These are phyloP conservation scores for Chloropicon primus DNA, from an alignment of 139 green algal species.

Conservation along the genomic window DNA sequence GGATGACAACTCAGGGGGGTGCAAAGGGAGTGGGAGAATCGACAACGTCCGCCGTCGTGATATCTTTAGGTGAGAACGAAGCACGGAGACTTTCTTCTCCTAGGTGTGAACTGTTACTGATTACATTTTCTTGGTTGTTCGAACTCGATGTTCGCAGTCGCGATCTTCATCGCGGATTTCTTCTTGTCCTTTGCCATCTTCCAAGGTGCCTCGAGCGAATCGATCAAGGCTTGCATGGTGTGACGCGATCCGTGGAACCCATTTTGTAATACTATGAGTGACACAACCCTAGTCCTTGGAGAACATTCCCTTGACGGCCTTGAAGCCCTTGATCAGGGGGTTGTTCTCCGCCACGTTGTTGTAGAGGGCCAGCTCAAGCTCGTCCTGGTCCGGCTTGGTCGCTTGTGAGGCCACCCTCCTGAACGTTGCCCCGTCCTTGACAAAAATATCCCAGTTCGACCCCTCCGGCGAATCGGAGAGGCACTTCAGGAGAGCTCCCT, in stretches of 20 bases:
- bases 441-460: background rate
- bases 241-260: conserved; percentile 1
- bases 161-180: conserved; percentile 98
- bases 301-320: conserved; percentile 22
- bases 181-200: conserved; percentile 91
- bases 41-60: conserved; percentile 93
- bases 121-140: no score
- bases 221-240: conserved; percentile 32
- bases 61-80: no score
- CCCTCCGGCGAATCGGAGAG: background rate
- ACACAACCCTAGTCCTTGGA: background rate
- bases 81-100: no score
- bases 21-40: conserved; percentile 96
- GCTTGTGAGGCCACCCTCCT: conserved; percentile 1
- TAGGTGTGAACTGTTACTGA: no score
- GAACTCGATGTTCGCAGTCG: no score
- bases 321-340: conserved; percentile 37
- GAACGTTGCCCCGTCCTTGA: conserved; percentile 28
- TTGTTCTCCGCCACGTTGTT: conserved; percentile 36
- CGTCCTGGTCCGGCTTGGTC: conserved; percentile 13
- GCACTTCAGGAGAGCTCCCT: background rate
- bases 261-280: background rate
- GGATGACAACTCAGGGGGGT: conserved; percentile 91
- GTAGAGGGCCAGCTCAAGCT: conserved; percentile 44
- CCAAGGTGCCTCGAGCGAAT: conserved; percentile 56